phyloP scores from a whole-genome alignment of 2,329 filamentous ascomycete genomes.

The Neofusicoccum sp. region DNA sequence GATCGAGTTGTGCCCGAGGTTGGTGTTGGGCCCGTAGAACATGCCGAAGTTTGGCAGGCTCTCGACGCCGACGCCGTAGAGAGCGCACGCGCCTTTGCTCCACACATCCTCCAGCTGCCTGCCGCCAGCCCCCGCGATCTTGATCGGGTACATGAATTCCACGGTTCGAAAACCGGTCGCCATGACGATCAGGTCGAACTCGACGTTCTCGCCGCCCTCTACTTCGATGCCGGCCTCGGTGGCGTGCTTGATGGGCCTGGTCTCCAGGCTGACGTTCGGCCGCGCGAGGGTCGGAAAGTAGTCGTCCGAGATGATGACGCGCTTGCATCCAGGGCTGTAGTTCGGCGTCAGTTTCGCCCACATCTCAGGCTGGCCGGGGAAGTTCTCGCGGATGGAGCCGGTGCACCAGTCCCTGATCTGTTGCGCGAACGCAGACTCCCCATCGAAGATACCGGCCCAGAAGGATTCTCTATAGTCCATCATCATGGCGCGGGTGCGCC shows the following conservation, averaged over 20 bases:
- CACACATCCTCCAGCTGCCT: conserved; percentile 54
- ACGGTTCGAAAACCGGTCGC: conserved; percentile 63
- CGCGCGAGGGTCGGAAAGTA: conserved; percentile 55
- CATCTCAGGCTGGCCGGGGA: conserved; percentile 54
- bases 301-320: conserved; percentile 58
- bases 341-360: conserved; percentile 57
- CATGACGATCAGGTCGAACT: conserved; percentile 59
- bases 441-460: conserved; percentile 49
- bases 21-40: conserved; percentile 62
- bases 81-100: conserved; percentile 50
- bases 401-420: conserved; percentile 42
- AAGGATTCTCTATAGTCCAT: conserved; percentile 60
- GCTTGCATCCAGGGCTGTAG: conserved; percentile 59
- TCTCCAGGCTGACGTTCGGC: conserved; percentile 56
- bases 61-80: conserved; percentile 55
- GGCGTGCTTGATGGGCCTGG: conserved; percentile 50
- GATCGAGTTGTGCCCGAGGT: conserved; percentile 58
- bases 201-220: conserved; percentile 42
- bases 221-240: conserved; percentile 52
- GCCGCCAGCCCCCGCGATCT: conserved; percentile 51
- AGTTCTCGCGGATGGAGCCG: conserved; percentile 47
- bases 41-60: conserved; percentile 59
- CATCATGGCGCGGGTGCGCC: conserved; percentile 52
- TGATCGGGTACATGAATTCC: conserved; percentile 62
- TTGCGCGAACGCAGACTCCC: conserved; percentile 44